These are phyloP conservation scores for Glycine tomentella DNA, from an alignment of 306 rosid species.

Conservation along the genomic window DNA sequence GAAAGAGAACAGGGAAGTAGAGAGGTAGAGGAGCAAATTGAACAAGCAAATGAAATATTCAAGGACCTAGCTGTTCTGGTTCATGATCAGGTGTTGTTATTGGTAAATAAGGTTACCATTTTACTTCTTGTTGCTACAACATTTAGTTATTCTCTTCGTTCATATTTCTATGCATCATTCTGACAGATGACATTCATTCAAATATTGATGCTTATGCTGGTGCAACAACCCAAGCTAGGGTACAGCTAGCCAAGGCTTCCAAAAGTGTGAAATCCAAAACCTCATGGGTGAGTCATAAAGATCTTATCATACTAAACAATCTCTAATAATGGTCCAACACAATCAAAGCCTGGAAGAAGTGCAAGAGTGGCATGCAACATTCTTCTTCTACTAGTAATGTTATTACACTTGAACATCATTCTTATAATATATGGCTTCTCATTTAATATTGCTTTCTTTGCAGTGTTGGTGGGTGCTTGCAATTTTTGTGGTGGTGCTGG, in stretches of 20 bases:
- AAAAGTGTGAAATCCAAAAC: conserved; percentile 67
- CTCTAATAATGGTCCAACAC: neutral
- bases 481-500: conserved; percentile 55
- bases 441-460: conserved; percentile 40
- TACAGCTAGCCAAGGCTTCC: conserved; percentile 70
- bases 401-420: conserved; percentile 18
- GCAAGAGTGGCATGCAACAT: conserved; percentile 1
- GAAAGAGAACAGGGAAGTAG: conserved; percentile 83
- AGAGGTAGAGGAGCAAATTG: conserved; percentile 80
- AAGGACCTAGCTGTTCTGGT: conserved; percentile 89
- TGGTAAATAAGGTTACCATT: conserved; percentile 55
- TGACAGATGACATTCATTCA: conserved; percentile 76
- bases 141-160: conserved; percentile 26
- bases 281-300: conserved; percentile 64
- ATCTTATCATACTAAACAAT: conserved; percentile 1
- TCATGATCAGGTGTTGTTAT: conserved; percentile 79
- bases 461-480: conserved; percentile 81
- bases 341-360: neutral
- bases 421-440: neutral
- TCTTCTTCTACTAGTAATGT: conserved; percentile 17
- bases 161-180: conserved; percentile 25
- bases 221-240: conserved; percentile 64
- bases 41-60: conserved; percentile 76
- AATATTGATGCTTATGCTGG: conserved; percentile 68
- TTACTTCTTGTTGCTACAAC: conserved; percentile 16